Base-by-base conservation (phyloP, 495 filamentous ascomycete genomes). In the Aspergillus diversus region DNA sequence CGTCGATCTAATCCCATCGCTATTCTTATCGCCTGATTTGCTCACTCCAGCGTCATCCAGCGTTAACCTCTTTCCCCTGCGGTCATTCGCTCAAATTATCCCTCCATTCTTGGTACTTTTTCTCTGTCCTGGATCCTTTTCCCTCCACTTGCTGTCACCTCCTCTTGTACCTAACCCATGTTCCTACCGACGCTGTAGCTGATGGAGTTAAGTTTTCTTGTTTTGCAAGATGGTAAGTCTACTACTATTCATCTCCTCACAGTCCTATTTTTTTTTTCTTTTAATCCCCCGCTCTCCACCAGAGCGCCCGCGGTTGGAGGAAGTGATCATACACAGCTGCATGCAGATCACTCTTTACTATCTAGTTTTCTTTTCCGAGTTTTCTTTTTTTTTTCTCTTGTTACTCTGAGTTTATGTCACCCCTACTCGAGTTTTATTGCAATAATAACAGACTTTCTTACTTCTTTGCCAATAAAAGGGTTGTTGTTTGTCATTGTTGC, bases 401-500 rank as follows among this genome's bases (percentile, higher is more conserved):
- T 21, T 43, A 43, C 21, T 27, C 2, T 27, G 21, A 27, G 21
- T 27, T 27, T 27, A 27, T 27, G 2, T 27, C 21, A 27, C 21
- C 21, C 21, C 21, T 27, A 27, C 21, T 27, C 21, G 21, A 2
- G 21, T 27, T 27, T 27, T 27, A 55, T 17, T 9, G 9, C 17
- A n/a, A 52, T 17, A 17, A 17, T 52, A 17, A 52, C 21, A 39
- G 9, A 12, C 6, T 43, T n/a, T 43, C n/a, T 43, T 43, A 4
- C 39, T 43, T 43, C n/a, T 43, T 43, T 31, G 16, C 16, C 27
- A 43, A 17, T 5, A 35, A 27, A 46, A 80, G 77, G 77, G 77
- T 69, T 80, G 77, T 67, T 77, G 75, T 66, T 71, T 73, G 39
- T 80, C 77, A 49, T 57, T 63, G 61, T 79, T 76, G 75, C 77